A percentile compares a stretch with the other conserved stretches of the same genome.
Conservation (phyloP, 73 alveolate species). For the Tetrahymena elliotti region DNA sequence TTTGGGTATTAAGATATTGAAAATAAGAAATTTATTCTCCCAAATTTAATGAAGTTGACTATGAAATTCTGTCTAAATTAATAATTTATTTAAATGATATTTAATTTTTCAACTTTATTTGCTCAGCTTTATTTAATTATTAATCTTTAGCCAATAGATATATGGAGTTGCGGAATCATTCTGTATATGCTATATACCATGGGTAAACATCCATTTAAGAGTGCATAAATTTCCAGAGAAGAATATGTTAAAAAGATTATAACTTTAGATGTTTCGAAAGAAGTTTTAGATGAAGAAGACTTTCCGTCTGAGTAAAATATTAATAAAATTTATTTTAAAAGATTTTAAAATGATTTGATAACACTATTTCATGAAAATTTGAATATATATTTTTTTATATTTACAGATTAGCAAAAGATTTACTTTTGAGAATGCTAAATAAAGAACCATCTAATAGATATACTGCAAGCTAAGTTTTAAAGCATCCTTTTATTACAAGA, state of each 20-base stretch:
- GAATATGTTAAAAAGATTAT: conserved; percentile 30
- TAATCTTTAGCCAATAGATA: conserved; percentile 13
- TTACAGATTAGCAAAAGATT: conserved; percentile 63
- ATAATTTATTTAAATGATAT: neutral
- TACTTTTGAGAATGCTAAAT: conserved; percentile 67
- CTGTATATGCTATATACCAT: conserved; percentile 61
- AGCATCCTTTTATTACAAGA: conserved; percentile 33
- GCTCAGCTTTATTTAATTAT: neutral
- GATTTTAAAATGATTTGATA: neutral
- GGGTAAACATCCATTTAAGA: conserved; percentile 87
- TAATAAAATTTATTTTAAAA: too few species aligned
- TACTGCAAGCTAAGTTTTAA: conserved; percentile 48
- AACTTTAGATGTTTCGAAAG: neutral
- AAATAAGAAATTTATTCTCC: neutral
- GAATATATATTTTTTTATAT: conserved; percentile 36
- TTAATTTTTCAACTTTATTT: neutral
- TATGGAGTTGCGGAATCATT: conserved; percentile 92
- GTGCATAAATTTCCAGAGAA: conserved; percentile 36
- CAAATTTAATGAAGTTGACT: neutral
- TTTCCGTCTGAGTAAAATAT: neutral
- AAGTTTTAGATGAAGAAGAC: neutral
- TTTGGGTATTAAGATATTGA: neutral
- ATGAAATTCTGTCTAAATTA: neutral
- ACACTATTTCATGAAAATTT: neutral
- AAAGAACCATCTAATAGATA: conserved; percentile 81